These are phyloP conservation scores for Wallacemonas sp. DNA, from an alignment of 208 protist genomes.

Conservation along the genomic window DNA sequence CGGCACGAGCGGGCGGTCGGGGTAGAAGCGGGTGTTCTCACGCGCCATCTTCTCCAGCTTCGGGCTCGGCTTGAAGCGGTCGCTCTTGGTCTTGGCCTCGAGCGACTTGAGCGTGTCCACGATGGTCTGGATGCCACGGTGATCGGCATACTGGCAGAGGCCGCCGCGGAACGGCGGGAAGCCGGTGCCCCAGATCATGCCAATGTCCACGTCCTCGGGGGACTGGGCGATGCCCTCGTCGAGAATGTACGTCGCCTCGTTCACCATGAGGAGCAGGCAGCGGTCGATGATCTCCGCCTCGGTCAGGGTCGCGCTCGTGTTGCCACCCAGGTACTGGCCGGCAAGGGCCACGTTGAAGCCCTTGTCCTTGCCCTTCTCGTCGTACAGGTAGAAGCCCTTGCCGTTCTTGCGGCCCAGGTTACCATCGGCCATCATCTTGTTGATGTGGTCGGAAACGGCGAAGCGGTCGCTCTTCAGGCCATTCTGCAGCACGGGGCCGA, in stretches of 20 bases:
- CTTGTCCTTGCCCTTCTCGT: conserved; percentile 63
- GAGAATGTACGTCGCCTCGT: conserved; percentile 79
- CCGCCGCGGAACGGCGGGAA: conserved; percentile 88
- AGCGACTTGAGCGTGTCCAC: conserved; percentile 59
- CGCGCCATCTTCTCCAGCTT: conserved; percentile 67
- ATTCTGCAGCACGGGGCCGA: conserved; percentile 63
- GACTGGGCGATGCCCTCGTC: conserved; percentile 63
- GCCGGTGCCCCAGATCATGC: conserved; percentile 87
- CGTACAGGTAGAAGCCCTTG: conserved; percentile 91
- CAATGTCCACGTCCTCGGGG: conserved; percentile 82
- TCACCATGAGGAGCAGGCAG: conserved; percentile 85
- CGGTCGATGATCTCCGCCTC: conserved; percentile 78
- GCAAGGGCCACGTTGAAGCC: conserved; percentile 44
- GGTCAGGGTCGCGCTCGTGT: conserved; percentile 30
- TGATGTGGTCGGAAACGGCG: conserved; percentile 41
- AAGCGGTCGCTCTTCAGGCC: conserved; percentile 74
- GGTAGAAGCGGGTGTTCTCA: conserved; percentile 71
- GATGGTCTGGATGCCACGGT: conserved; percentile 54
- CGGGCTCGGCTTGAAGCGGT: conserved; percentile 61
- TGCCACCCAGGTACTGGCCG: conserved; percentile 38
- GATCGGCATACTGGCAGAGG: conserved; percentile 77
- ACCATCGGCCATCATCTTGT: conserved; percentile 63
- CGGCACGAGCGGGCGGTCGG: conserved; percentile 69
- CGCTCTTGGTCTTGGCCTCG: conserved; percentile 40
- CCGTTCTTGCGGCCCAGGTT: conserved; percentile 86